Conservation (phyloP, 148 eudicot genomes). For the Fagopyrum esculentum region DNA sequence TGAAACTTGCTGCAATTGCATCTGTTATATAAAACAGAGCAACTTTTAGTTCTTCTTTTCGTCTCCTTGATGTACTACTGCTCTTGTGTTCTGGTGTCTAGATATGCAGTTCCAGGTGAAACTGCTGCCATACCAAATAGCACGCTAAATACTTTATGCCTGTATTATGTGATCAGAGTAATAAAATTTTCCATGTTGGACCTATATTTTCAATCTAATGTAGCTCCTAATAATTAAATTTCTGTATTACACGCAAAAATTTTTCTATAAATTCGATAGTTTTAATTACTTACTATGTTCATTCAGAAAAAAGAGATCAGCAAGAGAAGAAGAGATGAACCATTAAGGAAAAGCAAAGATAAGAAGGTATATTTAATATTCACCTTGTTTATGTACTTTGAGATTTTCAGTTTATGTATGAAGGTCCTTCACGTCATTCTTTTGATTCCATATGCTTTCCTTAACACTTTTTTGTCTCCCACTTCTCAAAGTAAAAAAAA, state of each 20-base stretch:
- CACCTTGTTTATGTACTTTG: neutral
- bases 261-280: neutral
- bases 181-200: neutral
- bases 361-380: constrained; percentile 41
- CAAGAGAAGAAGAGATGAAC: constrained; percentile 81
- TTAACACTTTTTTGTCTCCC: neutral
- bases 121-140: neutral
- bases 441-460: neutral
- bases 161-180: neutral
- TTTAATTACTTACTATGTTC: neutral
- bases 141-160: neutral
- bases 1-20: neutral
- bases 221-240: neutral
- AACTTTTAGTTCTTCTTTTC: neutral
- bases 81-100: neutral
- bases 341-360: constrained; percentile 62
- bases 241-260: neutral
- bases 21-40: neutral
- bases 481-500: neutral
- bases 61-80: neutral
- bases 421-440: neutral
- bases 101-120: neutral
- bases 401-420: neutral
- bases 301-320: constrained; percentile 71
- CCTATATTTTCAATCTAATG: neutral